Evolutionary conservation across 208 protist genomes (phyloP).

Genomic region (Trypanosoma congolense): DNA sequence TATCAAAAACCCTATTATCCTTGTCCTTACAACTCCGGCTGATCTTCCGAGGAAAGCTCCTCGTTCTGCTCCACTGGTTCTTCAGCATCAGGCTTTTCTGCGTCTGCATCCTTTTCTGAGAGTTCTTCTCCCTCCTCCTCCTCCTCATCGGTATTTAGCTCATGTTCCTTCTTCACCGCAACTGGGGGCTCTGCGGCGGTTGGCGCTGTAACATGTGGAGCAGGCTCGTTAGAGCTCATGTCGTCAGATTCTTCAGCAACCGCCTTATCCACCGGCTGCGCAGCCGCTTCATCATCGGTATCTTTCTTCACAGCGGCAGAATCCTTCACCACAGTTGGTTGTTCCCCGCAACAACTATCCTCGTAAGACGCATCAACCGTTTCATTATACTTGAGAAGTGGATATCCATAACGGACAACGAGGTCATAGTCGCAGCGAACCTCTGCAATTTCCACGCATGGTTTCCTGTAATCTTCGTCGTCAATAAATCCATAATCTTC

Average conservation of each 20-base stretch:
- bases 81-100: background rate
- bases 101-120: slow-evolving; percentile 5
- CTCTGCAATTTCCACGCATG: slow-evolving; percentile 38
- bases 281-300: background rate
- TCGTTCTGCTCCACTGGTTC: background rate
- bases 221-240: background rate
- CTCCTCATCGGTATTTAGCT: background rate
- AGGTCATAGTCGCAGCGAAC: slow-evolving; percentile 59
- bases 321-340: background rate
- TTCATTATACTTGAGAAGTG: background rate
- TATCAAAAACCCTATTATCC: no score
- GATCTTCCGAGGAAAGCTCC: slow-evolving; percentile 8
- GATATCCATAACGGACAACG: slow-evolving; percentile 8
- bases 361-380: background rate
- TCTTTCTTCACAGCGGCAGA: slow-evolving; percentile 22
- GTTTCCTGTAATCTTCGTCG: slow-evolving; percentile 52
- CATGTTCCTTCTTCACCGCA: slow-evolving; percentile 1
- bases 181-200: slow-evolving; percentile 25
- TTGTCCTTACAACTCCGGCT: no score
- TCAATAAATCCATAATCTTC: slow-evolving; percentile 31
- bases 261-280: slow-evolving; percentile 10
- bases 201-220: background rate
- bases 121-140: slow-evolving; percentile 19
- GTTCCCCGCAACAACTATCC: background rate
- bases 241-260: background rate